Conservation (phyloP, 345 rosid genomes). For the Excoecaria cochinchinensis region DNA sequence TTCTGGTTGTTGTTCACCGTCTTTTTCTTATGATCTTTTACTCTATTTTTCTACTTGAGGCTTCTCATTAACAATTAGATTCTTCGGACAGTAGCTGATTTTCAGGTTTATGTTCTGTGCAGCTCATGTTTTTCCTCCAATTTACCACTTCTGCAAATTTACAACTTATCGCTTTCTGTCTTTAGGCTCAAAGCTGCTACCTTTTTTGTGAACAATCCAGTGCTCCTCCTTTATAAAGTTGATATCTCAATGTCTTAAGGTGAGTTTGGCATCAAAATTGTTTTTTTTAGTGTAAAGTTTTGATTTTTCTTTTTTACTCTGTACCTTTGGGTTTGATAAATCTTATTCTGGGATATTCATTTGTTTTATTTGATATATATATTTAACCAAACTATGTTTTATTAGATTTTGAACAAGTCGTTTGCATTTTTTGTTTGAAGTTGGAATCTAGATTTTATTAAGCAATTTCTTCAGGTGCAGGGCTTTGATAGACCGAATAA, state of each 20-base stretch:
- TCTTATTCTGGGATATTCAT: neutral
- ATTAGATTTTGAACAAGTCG: neutral
- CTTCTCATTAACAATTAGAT: no score
- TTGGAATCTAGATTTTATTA: neutral
- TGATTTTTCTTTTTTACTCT: neutral
- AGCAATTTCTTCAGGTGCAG: conserved; percentile 1
- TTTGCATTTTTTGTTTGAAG: neutral
- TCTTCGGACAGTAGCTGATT: no score
- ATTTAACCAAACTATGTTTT: neutral
- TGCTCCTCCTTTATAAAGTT: no score
- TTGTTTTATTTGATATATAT: neutral
- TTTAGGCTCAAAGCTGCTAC: no score
- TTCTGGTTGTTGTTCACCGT: neutral
- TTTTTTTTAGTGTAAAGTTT: neutral
- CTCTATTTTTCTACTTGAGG: no score
- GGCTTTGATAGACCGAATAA: conserved; percentile 23
- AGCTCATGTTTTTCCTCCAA: no score
- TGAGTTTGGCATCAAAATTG: no score
- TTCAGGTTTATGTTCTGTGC: no score
- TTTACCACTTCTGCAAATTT: no score
- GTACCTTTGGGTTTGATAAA: neutral
- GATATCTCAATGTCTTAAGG: no score
- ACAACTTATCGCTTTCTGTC: no score
- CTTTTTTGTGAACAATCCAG: no score
- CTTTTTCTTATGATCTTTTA: neutral